Conservation (phyloP, 2,329 filamentous ascomycete species). For the Juglanconis oblonga region DNA sequence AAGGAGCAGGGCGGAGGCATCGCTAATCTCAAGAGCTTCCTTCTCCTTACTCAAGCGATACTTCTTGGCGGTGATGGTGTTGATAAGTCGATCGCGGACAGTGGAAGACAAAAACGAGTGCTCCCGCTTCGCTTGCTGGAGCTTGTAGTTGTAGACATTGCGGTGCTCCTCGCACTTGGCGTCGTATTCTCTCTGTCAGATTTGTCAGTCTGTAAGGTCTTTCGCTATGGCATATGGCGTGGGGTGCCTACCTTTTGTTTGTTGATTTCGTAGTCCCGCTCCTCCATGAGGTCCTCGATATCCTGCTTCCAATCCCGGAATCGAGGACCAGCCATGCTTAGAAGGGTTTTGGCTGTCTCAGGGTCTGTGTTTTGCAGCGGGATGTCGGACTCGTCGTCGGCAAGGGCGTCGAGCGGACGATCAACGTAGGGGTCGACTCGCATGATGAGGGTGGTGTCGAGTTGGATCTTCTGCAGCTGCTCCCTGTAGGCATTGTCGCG, state of each 20-base stretch:
- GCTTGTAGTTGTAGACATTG: constrained; percentile 59
- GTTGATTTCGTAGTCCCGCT: constrained; percentile 79
- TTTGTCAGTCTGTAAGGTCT: background rate
- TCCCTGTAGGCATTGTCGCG: constrained; percentile 82
- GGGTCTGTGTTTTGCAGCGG: constrained; percentile 37
- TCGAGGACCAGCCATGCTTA: constrained; percentile 76
- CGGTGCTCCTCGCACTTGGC: constrained; percentile 58
- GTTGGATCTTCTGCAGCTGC: constrained; percentile 87
- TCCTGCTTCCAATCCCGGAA: constrained; percentile 84
- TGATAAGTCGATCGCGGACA: constrained; percentile 65
- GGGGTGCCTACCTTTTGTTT: constrained; percentile 68
- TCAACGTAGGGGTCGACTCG: constrained; percentile 76
- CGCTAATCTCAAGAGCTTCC: constrained; percentile 65
- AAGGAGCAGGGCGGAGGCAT: constrained; percentile 62
- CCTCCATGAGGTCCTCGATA: constrained; percentile 83
- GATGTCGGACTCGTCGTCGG: constrained; percentile 20
- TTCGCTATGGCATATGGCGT: background rate
- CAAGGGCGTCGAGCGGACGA: constrained; percentile 41
- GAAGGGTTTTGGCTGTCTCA: constrained; percentile 47
- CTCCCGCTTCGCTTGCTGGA: constrained; percentile 61
- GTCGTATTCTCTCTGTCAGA: constrained; percentile 57
- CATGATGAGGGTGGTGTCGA: constrained; percentile 82
- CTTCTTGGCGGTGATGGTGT: constrained; percentile 63
- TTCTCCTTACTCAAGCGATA: constrained; percentile 63
- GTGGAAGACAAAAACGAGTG: constrained; percentile 58